Evolutionary conservation across 139 green algal genomes (phyloP).

Genomic region (Chlamydomonas sp.): DNA sequence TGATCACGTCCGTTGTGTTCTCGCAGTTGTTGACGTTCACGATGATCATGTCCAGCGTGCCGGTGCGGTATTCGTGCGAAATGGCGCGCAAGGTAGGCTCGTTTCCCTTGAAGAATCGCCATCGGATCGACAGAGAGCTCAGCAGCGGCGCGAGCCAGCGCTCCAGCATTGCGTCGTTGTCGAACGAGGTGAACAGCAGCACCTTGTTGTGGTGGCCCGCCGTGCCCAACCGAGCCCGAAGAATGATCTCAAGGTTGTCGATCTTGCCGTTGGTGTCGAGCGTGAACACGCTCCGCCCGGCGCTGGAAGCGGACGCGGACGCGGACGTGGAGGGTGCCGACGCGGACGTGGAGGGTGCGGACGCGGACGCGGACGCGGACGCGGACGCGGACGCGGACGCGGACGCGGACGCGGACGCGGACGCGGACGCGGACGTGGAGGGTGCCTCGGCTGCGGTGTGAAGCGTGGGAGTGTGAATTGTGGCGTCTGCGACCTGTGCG

Average conservation of each 20-base stretch:
- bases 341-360: too few relatives aligned
- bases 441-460: too few relatives aligned
- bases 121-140: background rate
- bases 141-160: background rate
- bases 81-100: background rate
- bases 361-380: too few relatives aligned
- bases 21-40: constrained; percentile 14
- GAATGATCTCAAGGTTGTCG: background rate
- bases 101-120: constrained; percentile 3
- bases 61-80: background rate
- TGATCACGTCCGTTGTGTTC: constrained; percentile 14
- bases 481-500: too few relatives aligned
- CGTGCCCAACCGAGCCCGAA: background rate
- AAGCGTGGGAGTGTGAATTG: too few relatives aligned
- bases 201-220: background rate
- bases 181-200: constrained; percentile 7
- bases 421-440: too few relatives aligned
- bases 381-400: too few relatives aligned
- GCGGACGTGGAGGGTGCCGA: too few relatives aligned
- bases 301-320: too few relatives aligned
- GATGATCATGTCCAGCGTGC: background rate
- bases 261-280: background rate
- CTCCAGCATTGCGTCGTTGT: background rate
- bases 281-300: too few relatives aligned
- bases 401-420: too few relatives aligned